phyloP scores from a whole-genome alignment of 2,329 filamentous ascomycete species.

The Diaporthe sp. region DNA sequence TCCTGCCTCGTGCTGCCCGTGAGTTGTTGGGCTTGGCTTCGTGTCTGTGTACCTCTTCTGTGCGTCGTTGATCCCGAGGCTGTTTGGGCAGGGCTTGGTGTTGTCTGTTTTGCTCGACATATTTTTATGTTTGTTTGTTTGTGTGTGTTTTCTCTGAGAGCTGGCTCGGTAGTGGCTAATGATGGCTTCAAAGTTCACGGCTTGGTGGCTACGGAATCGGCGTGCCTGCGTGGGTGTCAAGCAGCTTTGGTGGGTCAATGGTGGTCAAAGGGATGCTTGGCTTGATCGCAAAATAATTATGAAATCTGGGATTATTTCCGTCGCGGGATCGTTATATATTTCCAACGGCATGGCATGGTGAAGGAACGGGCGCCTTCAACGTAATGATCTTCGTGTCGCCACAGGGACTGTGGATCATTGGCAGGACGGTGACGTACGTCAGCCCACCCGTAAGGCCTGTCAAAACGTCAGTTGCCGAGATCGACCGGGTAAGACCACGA shows the following conservation, averaged over 20 bases:
- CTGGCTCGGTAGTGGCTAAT: background rate
- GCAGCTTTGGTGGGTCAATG: background rate
- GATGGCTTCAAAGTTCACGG: background rate
- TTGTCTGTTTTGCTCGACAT: background rate
- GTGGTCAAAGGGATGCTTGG: background rate
- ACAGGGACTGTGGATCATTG: slow-evolving; percentile 9
- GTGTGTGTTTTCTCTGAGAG: no score
- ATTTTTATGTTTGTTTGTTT: background rate
- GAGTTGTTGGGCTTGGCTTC: background rate
- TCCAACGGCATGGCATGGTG: background rate
- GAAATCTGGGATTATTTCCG: background rate
- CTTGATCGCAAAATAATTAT: background rate
- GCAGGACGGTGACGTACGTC: slow-evolving; percentile 6
- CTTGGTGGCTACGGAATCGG: background rate
- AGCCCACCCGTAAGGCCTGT: background rate
- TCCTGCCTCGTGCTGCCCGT: background rate
- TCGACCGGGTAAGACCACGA: background rate
- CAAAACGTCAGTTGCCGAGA: background rate
- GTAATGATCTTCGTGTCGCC: slow-evolving; percentile 24
- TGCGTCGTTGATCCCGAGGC: background rate
- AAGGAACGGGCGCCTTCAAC: background rate
- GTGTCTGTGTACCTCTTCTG: background rate
- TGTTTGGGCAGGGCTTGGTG: background rate
- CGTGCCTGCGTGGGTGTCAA: background rate
- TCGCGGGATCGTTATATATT: background rate